Evolutionary conservation across 2,329 filamentous ascomycete species (phyloP), one percentile per base, ranked within the genome.

Genomic region (Trichoderma simmonsii): DNA sequence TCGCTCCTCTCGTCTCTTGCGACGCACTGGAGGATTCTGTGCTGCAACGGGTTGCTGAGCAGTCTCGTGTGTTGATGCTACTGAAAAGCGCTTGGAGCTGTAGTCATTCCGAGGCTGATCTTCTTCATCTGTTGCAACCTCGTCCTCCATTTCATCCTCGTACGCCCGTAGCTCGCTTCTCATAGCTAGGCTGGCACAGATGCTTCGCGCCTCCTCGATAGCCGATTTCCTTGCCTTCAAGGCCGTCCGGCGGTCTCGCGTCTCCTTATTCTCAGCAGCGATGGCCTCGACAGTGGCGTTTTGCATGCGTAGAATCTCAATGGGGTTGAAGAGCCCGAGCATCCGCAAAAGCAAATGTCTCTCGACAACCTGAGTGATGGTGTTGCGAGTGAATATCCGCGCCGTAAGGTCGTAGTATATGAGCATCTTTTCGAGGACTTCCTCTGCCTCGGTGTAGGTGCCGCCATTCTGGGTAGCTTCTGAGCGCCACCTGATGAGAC

Each of bases 361-460:
- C 77, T 87, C 86, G 0, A 86, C 83, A 0, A 87, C 85, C 72
- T 87, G 85, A 0, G 85, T 86, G 69, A 87, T 86, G 71, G 85
- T 82, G 73, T 87, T 87, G 69, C 85, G 81, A 32, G 85, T 86
- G 72, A 86, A 87, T 63, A 84, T 85, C 76, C 86, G 85, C 7
- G 85, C 84, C 2, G 85, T 85, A 9, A 87, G 81, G 51, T 87
- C 85, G 73, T 87, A 87, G 79, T 86, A 87, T 73, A 87, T 87
- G 67, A 87, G 80, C 86, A 87, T 87, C 81, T 87, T 87, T 77
- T 87, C 86, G 30, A 87, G 75, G 0, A 87, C 85, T 76, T 87
- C 85, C 72, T 87, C 84, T 0, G 86, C 85, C 71, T 87, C 85
- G 2, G 82, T 84, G 74, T 85, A 87, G 0, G 81, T 81, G 30